Conservation (phyloP, 1,284 basidiomycete genomes). For the Termitomyces sp. region DNA sequence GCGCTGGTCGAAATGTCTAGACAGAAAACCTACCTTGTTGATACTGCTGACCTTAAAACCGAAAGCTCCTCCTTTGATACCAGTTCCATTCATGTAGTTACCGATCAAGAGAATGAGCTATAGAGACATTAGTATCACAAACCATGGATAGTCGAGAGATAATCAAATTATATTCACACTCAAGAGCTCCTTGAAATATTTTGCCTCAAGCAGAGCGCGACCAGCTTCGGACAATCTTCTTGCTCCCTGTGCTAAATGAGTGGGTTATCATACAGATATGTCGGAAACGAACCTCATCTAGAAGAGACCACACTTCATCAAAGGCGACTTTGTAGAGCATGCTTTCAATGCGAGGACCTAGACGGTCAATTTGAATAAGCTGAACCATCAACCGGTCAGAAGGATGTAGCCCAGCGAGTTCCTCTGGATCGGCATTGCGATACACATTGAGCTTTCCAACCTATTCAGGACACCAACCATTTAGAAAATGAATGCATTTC, state of each 20-base stretch:
- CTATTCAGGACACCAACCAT: conserved; percentile 35
- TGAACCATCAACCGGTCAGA: conserved; percentile 97
- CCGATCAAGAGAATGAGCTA: conserved; percentile 92
- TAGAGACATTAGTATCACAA: conserved; percentile 15
- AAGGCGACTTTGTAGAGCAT: conserved; percentile 91
- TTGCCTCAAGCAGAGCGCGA: conserved; percentile 69
- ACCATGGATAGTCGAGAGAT: not conserved
- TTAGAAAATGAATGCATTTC: not conserved
- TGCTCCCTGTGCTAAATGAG: conserved; percentile 52
- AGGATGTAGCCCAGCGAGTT: conserved; percentile 84
- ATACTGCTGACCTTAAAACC: conserved; percentile 98
- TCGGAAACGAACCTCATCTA: conserved; percentile 54
- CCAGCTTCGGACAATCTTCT: conserved; percentile 79
- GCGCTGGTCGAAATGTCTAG: not conserved
- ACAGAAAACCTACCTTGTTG: conserved; percentile 66
- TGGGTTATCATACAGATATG: not conserved
- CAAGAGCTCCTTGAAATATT: conserved; percentile 81
- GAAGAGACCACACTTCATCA: conserved; percentile 73
- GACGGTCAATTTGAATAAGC: conserved; percentile 90
- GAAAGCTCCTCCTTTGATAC: conserved; percentile 94
- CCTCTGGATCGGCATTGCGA: conserved; percentile 81
- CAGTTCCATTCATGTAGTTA: conserved; percentile 97
- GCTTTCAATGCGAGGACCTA: conserved; percentile 88
- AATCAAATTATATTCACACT: conserved; percentile 49
- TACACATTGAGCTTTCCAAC: conserved; percentile 91